Percentiles rank a stretch among this genome's conserved stretches.
These are phyloP conservation scores for Trametes sp. DNA, from an alignment of 1,284 basidiomycete genomes.

Conservation along the genomic window DNA sequence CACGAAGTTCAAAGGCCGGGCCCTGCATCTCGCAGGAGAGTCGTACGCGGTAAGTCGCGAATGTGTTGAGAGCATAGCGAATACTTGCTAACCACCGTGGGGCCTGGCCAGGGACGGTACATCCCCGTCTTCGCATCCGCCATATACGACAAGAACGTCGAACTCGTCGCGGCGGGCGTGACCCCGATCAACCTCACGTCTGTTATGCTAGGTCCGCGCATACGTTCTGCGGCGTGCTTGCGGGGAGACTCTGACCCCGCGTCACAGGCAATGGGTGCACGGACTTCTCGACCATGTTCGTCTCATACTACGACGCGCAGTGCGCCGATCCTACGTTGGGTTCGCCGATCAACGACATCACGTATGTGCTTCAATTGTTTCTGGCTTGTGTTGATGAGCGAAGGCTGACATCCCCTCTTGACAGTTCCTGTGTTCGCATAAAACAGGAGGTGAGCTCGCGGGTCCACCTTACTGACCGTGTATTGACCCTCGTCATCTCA, in stretches of 20 bases:
- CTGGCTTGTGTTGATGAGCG: no score
- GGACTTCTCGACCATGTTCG: conserved; percentile 32
- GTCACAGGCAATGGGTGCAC: conserved; percentile 56
- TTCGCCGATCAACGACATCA: conserved; percentile 40
- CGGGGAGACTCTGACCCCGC: no score
- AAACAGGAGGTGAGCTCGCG: conserved; percentile 32
- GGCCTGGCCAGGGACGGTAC: conserved; percentile 70
- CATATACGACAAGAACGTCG: conserved; percentile 79
- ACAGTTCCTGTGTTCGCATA: conserved; percentile 40
- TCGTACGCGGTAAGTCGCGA: conserved; percentile 51
- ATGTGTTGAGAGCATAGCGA: background rate
- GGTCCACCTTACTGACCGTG: no score
- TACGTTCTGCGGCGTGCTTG: no score
- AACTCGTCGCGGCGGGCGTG: conserved; percentile 61
- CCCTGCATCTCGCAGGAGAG: conserved; percentile 79
- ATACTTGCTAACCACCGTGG: background rate
- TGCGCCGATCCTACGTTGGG: conserved; percentile 38
- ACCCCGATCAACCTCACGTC: conserved; percentile 81
- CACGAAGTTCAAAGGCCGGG: conserved; percentile 67
- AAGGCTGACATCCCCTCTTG: conserved; percentile 33
- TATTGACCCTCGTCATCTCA: no score
- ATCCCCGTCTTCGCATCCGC: conserved; percentile 83
- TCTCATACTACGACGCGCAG: conserved; percentile 41
- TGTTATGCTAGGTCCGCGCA: conserved; percentile 80
- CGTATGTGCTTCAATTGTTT: conserved; percentile 22